Percentiles rank a stretch among this genome's conserved stretches.
These are phyloP conservation scores for Neurospora hispaniola DNA, from an alignment of 495 filamentous ascomycete species.

Conservation along the genomic window DNA sequence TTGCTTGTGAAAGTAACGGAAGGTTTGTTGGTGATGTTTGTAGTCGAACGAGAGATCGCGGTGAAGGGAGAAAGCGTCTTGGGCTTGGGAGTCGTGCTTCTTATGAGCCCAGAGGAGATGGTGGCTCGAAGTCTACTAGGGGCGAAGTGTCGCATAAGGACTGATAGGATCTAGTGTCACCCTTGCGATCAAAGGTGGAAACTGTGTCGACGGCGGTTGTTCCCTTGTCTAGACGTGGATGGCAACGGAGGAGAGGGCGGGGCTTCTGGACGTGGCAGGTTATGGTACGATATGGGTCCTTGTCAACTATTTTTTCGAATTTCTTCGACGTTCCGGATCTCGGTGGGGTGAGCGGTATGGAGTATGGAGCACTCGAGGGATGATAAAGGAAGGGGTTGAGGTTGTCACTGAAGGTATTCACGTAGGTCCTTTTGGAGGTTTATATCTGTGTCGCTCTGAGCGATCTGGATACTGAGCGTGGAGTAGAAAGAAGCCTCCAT, in stretches of 20 bases:
- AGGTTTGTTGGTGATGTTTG: constrained; percentile 7
- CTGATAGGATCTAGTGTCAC: background rate
- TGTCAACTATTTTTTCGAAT: background rate
- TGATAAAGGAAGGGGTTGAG: background rate
- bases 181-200: background rate
- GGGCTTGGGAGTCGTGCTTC: background rate
- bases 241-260: background rate
- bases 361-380: background rate
- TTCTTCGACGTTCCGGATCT: background rate
- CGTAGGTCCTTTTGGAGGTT: background rate
- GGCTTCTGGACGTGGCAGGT: background rate
- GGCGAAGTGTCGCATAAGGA: background rate
- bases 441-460: background rate
- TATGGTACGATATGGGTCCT: background rate
- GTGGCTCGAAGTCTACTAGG: constrained; percentile 1
- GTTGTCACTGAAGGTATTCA: background rate
- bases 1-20: constrained; percentile 5
- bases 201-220: background rate
- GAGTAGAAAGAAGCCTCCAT: background rate
- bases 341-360: background rate
- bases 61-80: background rate
- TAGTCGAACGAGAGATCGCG: constrained; percentile 2
- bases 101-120: constrained; percentile 1
- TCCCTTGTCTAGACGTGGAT: background rate
- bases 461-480: background rate